Base-by-base conservation (phyloP, 768 basidiomycete species). In the Candolleomyces eurysporus region DNA sequence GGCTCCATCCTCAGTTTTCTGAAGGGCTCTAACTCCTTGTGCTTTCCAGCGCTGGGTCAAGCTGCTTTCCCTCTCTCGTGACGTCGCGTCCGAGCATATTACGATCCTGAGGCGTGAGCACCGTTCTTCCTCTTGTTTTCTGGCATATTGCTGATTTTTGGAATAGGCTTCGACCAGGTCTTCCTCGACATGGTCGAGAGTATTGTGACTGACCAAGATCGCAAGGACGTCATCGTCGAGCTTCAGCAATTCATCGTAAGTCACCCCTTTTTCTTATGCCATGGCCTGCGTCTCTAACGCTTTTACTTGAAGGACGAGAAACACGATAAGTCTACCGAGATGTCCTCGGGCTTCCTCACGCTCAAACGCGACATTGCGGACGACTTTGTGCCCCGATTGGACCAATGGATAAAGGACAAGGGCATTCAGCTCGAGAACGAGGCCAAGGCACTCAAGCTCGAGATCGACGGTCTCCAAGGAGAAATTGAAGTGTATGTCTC, bases 1-100 rank as follows among this genome's bases (percentile, higher is more conserved):
- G 77, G 78, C 46, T 83, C 81, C 62, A 75, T n/a, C n/a, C n/a
- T n/a, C n/a, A n/a, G n/a, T n/a, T n/a, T 13, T 26, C 30, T 31
- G 17, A 26, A 11, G 13, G 5, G 11, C 11, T 16, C 51, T 32
- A 32, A 13, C 11, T 30, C 14, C 17, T 32, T 16, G 19, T 49
- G 16, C 21, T 19, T 26, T 54, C 21, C 30, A 54, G 52, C 26
- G 52, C 30, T 54, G 52, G 52, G 32, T 54, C 16, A 16, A 6
- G 10, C 13, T 11, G 5, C 52, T 54, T 19, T 0, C 10, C 17
- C 14, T 39, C 11, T 54, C 52, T 32, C 52, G 52, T 16, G 52
- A 54, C n/a, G 52, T 54, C 32, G 52, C 52, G 26, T 54, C 52
- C 16, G 10, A 39, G 52, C 3, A 54, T 21, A 32, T 39, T 19